Evolutionary conservation across 2,329 filamentous ascomycete genomes (phyloP), one percentile per base, ranked within the genome.

Genomic region (Pyrenophora graminea): DNA sequence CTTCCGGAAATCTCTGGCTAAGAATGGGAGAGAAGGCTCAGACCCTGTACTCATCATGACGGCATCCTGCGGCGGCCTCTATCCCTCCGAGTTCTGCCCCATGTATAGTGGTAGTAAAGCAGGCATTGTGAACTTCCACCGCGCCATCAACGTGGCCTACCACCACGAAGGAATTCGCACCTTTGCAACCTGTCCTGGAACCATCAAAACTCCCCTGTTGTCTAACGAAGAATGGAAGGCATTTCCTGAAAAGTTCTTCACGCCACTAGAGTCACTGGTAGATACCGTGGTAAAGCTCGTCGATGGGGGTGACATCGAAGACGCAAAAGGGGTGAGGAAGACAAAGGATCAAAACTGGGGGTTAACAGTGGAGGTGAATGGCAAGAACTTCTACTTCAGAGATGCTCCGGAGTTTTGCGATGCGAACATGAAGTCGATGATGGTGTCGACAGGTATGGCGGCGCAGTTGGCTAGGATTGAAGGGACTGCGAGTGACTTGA

Each of bases 121-220:
- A 51, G 74, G 68, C 1, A 69, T 76, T 0, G 52, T 77, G 4
- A 74, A 74, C 1, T 74, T 77, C 57, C 71, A 73, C 51, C 66
- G 73, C 10, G 66, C 72, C 3, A 71, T 76, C 19, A 67, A 72
- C 0, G 64, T 66, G 3, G 64, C 64, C 12, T 74, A 72, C 53
- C 61, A 62, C 19, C 58, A 63, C 15, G 68, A 73, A 8, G 68
- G 69, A 0, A 70, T 77, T 17, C 70, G 74, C 10, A 73, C 73
- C 3, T 77, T 77, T 49, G 66, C 68, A 2, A 73, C 75, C 0
- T 74, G 69, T 12, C 73, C 73, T 1, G 72, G 72, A 0, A 71
- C 69, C 1, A 73, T 76, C 9, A 58, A 61, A 41, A 76, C 74
- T 2, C 70, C 71, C 12, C 51, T 77, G 8, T 42, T 76, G 34